These are phyloP conservation scores for Houttuynia cordata DNA, from an alignment of 164 flowering plant species.

Conservation along the genomic window DNA sequence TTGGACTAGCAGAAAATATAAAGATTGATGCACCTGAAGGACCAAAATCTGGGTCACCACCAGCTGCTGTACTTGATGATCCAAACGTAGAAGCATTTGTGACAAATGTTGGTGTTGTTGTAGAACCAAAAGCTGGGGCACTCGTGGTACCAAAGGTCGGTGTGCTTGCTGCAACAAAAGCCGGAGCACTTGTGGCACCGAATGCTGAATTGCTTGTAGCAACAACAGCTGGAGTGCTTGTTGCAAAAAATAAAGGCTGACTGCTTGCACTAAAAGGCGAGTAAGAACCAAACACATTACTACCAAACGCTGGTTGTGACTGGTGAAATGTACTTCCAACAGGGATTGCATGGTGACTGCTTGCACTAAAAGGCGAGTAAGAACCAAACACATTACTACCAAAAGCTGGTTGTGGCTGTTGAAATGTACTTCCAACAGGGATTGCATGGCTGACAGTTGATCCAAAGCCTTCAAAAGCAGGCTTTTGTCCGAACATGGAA, in stretches of 20 bases:
- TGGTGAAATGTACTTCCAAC: slow-evolving; percentile 80
- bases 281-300: slow-evolving; percentile 54
- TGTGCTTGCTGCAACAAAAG: slow-evolving; percentile 41
- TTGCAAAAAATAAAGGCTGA: slow-evolving; percentile 53
- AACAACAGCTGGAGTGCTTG: slow-evolving; percentile 50
- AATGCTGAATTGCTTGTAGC: slow-evolving; percentile 46
- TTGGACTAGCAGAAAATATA: slow-evolving; percentile 20
- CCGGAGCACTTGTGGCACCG: slow-evolving; percentile 42
- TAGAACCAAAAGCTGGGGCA: slow-evolving; percentile 53
- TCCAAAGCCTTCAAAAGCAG: slow-evolving; percentile 86
- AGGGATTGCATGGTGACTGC: slow-evolving; percentile 72
- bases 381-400: slow-evolving; percentile 66
- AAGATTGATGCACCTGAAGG: slow-evolving; percentile 40
- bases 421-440: slow-evolving; percentile 84
- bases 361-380: slow-evolving; percentile 55
- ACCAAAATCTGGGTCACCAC: slow-evolving; percentile 57
- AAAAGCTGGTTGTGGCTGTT: slow-evolving; percentile 78
- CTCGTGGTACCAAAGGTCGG: slow-evolving; percentile 54
- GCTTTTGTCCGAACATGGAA: slow-evolving; percentile 70
- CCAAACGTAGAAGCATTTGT: slow-evolving; percentile 50
- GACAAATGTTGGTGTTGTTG: slow-evolving; percentile 49
- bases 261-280: slow-evolving; percentile 63
- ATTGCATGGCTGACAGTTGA: slow-evolving; percentile 55
- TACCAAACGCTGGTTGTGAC: slow-evolving; percentile 80
- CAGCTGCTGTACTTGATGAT: slow-evolving; percentile 37